Base-by-base conservation (phyloP, 768 basidiomycete species). In the Mycena epipterygia region DNA sequence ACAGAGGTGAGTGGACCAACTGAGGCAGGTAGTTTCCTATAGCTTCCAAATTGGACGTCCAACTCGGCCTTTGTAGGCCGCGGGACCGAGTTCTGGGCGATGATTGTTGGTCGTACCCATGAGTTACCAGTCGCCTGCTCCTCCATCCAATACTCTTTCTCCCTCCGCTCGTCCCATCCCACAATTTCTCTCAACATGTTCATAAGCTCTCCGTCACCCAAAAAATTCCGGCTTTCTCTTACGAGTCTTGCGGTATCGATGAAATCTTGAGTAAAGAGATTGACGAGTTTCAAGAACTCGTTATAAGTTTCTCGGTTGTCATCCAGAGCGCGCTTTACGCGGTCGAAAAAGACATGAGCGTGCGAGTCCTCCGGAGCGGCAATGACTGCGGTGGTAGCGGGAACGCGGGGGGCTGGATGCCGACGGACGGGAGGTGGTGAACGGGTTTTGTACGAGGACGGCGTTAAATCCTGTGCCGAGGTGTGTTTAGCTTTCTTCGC, bases 201-300 rank as follows among this genome's bases (percentile, higher is more conserved):
- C 87, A 95, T 89, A 23, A 98, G 82, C 51, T 96, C 95, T 16
- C 89, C 88, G 8, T 95, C 93, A 0, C 89, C 89, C 80, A 80
- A 91, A 79, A 94, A 99, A 68, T 90, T 88, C 27, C 89, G 85
- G 37, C 91, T 90, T 75, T 97, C 93, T 72, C 93, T 90, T 55
- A 99, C 87, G 12, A 99, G 88, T 19, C 92, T 90, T 29, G 91
- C 89, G 2, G 91, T 89, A 75, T 98, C 96, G 74, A 99, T 97
- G 76, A 95, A 90, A 69, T 96, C 95, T 77, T 97, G 95, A 2
- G 95, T 94, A 77, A 96, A 99, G 2, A 99, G 87, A 80, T 99
- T 98, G 74, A 98, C 89, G 51, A 99, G 84, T 78, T 96, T 98
- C 70, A 99, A 83, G 81, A 99, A 99, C 81, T 99, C 98, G 79